Base-by-base conservation (phyloP, 2,329 filamentous ascomycete genomes). In the Fusarium agapanthi region DNA sequence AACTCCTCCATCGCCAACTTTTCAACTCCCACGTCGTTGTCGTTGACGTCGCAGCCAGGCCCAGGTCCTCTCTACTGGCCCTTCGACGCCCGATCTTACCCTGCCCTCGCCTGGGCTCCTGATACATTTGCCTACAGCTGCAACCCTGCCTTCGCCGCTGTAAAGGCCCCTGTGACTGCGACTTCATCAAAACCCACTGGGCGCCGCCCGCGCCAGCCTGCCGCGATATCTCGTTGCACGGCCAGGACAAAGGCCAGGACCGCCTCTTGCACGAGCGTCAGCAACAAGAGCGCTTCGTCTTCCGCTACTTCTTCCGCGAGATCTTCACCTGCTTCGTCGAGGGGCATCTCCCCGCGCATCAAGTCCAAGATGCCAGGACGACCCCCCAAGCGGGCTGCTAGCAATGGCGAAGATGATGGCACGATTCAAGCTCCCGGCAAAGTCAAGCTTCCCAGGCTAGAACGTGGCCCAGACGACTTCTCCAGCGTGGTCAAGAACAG, bases 401-500 rank as follows among this genome's bases (percentile, higher is more conserved):
- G 62, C 61, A 71, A 65, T 50, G 69, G 74, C 24, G 84, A 86
- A 65, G 81, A 76, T 58, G 73, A 75, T n/a, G 44, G 72, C 35
- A 68, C 79, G 56, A 77, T 71, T 44, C 73, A 63, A 30, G 41
- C 73, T 43, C 76, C 78, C 32, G 67, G 67, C 65, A 88, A 86
- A 79, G 76, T 82, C 72, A 89, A 88, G 79, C 78, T 87, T 62
- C 83, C 86, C 43, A 81, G 85, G n/a, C 76, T 87, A 26, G 86
- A 88, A 48, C 84, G 83, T 61, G 81, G 82, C 8, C 76, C 81
- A 30, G 84, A 86, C 55, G 86, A 88, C 72, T 89, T 88, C 71
- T 89, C 87, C 7, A 85, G 81, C 63, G 85, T 87, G 37, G 86
- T 89, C 72, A 89, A 89, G 82, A 87, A 81, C 76, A 86, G 87